These are phyloP conservation scores for Aspergillus carlsbadensis DNA, from an alignment of 495 filamentous ascomycete genomes.

Conservation along the genomic window DNA sequence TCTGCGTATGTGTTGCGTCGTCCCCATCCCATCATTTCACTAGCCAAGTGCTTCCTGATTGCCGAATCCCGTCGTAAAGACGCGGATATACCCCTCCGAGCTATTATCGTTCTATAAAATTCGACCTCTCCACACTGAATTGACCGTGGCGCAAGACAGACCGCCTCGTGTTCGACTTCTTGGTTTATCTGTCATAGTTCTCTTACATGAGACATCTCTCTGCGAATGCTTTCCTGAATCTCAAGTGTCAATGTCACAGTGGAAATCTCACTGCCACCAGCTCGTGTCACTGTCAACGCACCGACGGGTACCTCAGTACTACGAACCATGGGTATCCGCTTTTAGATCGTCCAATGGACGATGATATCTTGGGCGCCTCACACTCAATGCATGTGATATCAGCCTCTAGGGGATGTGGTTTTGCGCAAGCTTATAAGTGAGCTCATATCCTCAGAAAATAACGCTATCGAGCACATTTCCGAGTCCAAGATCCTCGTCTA, in stretches of 20 bases:
- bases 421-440: neutral
- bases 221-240: neutral
- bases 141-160: too few species aligned
- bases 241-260: neutral
- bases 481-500: neutral
- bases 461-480: neutral
- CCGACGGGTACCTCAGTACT: neutral
- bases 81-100: too few species aligned
- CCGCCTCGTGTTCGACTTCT: too few species aligned
- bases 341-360: neutral
- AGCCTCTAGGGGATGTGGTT: neutral
- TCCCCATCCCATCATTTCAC: too few species aligned
- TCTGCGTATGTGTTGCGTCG: too few species aligned
- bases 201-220: too few species aligned
- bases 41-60: too few species aligned
- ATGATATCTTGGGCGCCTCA: neutral
- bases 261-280: neutral
- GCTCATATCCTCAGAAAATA: neutral
- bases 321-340: neutral
- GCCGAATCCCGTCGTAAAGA: too few species aligned
- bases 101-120: too few species aligned
- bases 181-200: too few species aligned
- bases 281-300: conserved; percentile 1
- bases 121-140: too few species aligned
- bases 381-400: neutral